Evolutionary conservation across 176 grass and related monocot genomes (phyloP).

Genomic region (Luzula sylvatica): DNA sequence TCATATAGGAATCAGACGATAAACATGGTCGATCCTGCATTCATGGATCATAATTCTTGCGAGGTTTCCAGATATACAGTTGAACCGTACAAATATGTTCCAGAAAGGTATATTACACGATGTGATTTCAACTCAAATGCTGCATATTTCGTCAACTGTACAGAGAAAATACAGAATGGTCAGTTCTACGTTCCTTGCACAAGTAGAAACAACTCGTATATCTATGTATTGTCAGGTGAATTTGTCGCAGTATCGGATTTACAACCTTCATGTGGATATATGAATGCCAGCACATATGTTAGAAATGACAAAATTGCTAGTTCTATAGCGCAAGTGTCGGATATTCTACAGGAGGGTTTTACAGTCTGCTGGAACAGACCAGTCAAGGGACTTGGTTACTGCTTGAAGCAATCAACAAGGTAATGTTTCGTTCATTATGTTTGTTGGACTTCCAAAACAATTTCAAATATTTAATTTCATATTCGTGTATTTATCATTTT

Average conservation of each 20-base stretch:
- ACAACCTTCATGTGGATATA: no score
- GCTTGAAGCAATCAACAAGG: no score
- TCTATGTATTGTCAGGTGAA: neutral
- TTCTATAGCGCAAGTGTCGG: neutral
- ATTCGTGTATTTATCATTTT: no score
- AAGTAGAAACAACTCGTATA: no score
- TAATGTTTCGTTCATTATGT: no score
- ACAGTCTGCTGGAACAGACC: neutral
- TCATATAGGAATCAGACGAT: neutral
- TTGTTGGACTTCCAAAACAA: no score
- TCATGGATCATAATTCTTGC: no score
- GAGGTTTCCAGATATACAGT: neutral
- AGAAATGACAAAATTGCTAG: no score
- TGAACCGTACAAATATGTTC: neutral
- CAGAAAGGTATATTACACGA: neutral
- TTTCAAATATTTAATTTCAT: neutral
- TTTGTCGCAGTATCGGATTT: neutral
- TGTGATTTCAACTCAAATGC: neutral
- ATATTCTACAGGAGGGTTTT: slow-evolving; percentile 1
- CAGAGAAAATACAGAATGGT: neutral
- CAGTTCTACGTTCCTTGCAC: neutral
- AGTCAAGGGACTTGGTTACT: neutral
- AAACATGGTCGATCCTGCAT: neutral
- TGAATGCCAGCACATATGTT: neutral
- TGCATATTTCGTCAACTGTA: no score